Conservation (phyloP, 1,284 basidiomycete species). For the Volvariella volvacea region DNA sequence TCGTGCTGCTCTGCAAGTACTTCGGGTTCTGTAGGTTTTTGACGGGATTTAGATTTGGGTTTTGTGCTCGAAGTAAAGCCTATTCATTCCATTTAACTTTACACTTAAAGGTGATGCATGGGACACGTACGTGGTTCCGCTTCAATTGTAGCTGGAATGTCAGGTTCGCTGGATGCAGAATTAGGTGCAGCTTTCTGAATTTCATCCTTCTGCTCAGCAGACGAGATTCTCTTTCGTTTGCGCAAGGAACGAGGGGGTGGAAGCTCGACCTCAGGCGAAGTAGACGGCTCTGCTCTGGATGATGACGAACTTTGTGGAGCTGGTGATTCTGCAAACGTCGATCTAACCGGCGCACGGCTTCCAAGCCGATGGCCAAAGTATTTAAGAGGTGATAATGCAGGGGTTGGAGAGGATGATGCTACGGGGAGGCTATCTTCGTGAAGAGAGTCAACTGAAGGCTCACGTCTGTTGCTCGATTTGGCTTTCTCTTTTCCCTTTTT, state of each 20-base stretch:
- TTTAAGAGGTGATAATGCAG: no score
- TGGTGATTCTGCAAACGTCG: not conserved
- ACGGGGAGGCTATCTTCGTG: not conserved
- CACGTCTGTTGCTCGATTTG: not conserved
- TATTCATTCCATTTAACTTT: not conserved
- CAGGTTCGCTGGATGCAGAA: not conserved
- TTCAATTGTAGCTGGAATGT: not conserved
- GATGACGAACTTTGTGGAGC: not conserved
- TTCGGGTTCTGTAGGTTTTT: no score
- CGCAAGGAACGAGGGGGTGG: not conserved
- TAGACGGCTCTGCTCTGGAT: not conserved
- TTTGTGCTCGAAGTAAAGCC: not conserved
- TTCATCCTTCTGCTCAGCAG: not conserved
- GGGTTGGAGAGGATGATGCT: not conserved
- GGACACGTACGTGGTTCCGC: not conserved
- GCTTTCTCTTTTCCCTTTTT: not conserved
- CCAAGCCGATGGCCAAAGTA: no score
- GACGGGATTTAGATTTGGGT: not conserved
- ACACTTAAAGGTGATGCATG: not conserved
- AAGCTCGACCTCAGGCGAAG: not conserved
- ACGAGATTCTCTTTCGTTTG: constrained; percentile 15
- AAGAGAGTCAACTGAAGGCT: not conserved
- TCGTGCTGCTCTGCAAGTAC: not conserved
- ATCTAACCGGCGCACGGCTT: not conserved
- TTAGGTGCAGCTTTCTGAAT: not conserved